Base-by-base conservation (phyloP, 192 early-diverging fungal genomes). In the Coemansia sp. region DNA sequence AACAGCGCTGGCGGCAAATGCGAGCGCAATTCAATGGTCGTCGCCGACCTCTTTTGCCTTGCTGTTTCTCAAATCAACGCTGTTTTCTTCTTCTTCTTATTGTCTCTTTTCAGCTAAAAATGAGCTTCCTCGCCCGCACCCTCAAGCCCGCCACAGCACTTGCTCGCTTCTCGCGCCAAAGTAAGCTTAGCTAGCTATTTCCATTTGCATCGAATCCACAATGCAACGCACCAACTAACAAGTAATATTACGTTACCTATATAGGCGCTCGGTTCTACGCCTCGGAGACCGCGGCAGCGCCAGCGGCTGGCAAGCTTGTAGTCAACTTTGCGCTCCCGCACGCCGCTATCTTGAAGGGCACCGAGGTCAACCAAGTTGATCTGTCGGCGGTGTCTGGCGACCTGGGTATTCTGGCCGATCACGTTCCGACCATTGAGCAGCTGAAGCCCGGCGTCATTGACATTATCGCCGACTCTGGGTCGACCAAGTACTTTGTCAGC, bases 341-440 rank as follows among this genome's bases (percentile, higher is more conserved):
- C 85, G 86, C 95, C 89, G 90, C 92, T 63, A 65, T 95, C 45
- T 87, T 93, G 71, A 89, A 89, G 65, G 83, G 87, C 60, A 64
- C 70, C 56, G 87, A 89, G 67, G 94, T 94, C 53, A 86, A 88
- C 57, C 96, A 98, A 82, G 94, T 99, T 65, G 97, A 99, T 86
- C 79, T 99, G 69, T 86, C 93, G 31, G 92, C 94, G 20, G 89
- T 90, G 40, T 93, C 93, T 22, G 97, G 97, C 58, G 94, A 96
- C 76, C 93, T 99, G 89, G 97, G 97, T 95, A 92, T 99, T 66
- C 89, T 99, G 20, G 95, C 94, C 65, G 92, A 94, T 86, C 97
- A 99, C 88, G 94, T 99, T 39, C 93, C 95, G n/a, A 93, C 91
- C 37, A 92, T 99, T 60, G 94, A 96, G 78, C 92, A 99, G 88